Base-by-base conservation (phyloP, 768 basidiomycete species). In the Tylopilus subfusipes region DNA sequence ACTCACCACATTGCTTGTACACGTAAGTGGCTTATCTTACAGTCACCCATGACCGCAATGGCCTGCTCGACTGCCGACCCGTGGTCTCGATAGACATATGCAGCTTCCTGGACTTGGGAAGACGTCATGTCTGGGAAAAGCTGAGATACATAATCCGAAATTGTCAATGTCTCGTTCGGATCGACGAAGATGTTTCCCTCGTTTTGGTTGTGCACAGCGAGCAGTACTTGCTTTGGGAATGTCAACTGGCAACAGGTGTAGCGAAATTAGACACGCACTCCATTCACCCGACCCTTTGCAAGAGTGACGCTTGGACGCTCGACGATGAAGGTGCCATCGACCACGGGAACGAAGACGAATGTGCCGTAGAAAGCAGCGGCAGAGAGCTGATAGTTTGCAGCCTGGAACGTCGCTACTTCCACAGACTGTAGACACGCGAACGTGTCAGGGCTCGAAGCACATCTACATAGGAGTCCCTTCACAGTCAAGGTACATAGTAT, bases 261-360 rank as follows among this genome's bases (percentile, higher is more conserved):
- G 16, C 4, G 7, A 25, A 34, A 27, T 5, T 7, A 12, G 0
- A 12, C 44, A 16, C 74, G 16, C 57, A 80, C 78, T n/a, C n/a
- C n/a, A n/a, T n/a, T n/a, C n/a, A n/a, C n/a, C n/a, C n/a, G n/a
- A n/a, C n/a, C n/a, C n/a, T n/a, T n/a, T n/a, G n/a, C n/a, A n/a
- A n/a, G n/a, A n/a, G n/a, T n/a, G n/a, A n/a, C n/a, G n/a, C n/a
- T n/a, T n/a, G n/a, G n/a, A n/a, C n/a, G n/a, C n/a, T n/a, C n/a
- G n/a, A n/a, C n/a, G n/a, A n/a, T n/a, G n/a, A n/a, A n/a, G n/a
- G n/a, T n/a, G n/a, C n/a, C n/a, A n/a, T n/a, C n/a, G n/a, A n/a
- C n/a, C n/a, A 82, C 78, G 0, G 79, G 78, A 11, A 71, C 68
- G 38, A 76, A 77, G 7, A 63, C 57, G 34, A 65, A 76, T 2